Evolutionary conservation across 257 asterid species (phyloP).

Genomic region (Verbascum thapsus): DNA sequence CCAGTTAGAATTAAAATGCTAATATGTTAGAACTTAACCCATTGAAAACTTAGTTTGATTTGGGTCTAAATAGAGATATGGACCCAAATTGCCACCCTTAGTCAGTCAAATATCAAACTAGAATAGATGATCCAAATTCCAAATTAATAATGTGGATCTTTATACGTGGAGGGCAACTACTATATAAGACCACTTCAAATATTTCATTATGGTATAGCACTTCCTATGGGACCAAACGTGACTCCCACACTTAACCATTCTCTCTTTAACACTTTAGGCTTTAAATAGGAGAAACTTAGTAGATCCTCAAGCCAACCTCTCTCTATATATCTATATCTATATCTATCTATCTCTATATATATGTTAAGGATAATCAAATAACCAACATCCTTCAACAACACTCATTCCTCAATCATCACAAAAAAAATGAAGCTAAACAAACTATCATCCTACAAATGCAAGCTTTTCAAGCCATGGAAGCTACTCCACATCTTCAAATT

Average conservation of each 20-base stretch:
- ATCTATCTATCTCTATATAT: not conserved
- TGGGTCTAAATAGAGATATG: no score
- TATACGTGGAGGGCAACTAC: slow-evolving; percentile 22
- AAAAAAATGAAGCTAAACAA: slow-evolving; percentile 35
- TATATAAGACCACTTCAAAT: slow-evolving; percentile 25
- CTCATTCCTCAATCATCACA: slow-evolving; percentile 25
- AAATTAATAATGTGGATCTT: no score
- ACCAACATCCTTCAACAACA: slow-evolving; percentile 30
- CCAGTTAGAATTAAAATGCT: no score
- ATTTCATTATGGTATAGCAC: slow-evolving; percentile 41
- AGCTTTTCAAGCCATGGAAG: slow-evolving; percentile 56
- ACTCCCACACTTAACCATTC: slow-evolving; percentile 37
- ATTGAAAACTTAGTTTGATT: no score
- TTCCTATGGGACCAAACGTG: slow-evolving; percentile 46
- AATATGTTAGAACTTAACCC: no score
- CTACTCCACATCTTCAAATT: slow-evolving; percentile 47
- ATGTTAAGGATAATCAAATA: not conserved
- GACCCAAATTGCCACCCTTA: no score
- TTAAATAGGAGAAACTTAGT: slow-evolving; percentile 14
- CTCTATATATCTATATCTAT: not conserved
- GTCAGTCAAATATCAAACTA: no score
- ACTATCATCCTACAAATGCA: slow-evolving; percentile 46
- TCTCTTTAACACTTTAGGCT: not conserved
- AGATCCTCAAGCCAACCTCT: not conserved
- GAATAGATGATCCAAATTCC: no score